Evolutionary conservation across 192 early-diverging fungal genomes (phyloP).

Genomic region (Geosiphon pyriformis): DNA sequence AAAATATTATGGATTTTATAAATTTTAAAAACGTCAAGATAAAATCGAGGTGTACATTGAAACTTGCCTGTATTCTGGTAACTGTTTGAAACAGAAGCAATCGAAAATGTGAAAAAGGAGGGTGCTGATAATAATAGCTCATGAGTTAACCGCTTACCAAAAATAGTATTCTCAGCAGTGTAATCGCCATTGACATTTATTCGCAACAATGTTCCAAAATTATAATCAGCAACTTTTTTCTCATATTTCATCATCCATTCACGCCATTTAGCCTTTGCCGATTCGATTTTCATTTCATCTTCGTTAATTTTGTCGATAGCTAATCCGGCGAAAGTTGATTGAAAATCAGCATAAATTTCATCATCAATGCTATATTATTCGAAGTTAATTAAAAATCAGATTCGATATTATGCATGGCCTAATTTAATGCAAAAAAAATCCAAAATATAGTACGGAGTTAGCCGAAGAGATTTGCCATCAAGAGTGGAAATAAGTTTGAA

Average conservation of each 20-base stretch:
- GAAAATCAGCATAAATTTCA: conserved; percentile 77
- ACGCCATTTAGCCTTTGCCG: conserved; percentile 85
- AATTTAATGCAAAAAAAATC: not conserved
- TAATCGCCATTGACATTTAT: conserved; percentile 73
- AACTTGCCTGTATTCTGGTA: conserved; percentile 31
- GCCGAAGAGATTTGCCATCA: conserved; percentile 67
- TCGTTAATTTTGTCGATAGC: conserved; percentile 72
- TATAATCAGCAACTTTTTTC: conserved; percentile 80
- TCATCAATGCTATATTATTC: conserved; percentile 61
- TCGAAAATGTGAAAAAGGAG: too few relatives aligned
- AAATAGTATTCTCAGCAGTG: conserved; percentile 82
- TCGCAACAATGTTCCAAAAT: conserved; percentile 89
- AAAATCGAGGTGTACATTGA: not conserved
- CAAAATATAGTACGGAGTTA: conserved; percentile 58
- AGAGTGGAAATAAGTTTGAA: conserved; percentile 72
- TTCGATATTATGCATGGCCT: not conserved
- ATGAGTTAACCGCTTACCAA: too few relatives aligned
- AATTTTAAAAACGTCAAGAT: too few relatives aligned
- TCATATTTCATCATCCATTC: conserved; percentile 84
- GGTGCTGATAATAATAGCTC: too few relatives aligned
- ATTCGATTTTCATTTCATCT: conserved; percentile 74
- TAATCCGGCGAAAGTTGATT: conserved; percentile 62
- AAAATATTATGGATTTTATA: conserved; percentile 26
- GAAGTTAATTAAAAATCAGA: not conserved
- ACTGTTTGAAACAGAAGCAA: too few relatives aligned